Percentiles rank a stretch among this genome's conserved stretches.
Evolutionary conservation across 257 asterid species (phyloP).

Genomic region (Lantana camara): DNA sequence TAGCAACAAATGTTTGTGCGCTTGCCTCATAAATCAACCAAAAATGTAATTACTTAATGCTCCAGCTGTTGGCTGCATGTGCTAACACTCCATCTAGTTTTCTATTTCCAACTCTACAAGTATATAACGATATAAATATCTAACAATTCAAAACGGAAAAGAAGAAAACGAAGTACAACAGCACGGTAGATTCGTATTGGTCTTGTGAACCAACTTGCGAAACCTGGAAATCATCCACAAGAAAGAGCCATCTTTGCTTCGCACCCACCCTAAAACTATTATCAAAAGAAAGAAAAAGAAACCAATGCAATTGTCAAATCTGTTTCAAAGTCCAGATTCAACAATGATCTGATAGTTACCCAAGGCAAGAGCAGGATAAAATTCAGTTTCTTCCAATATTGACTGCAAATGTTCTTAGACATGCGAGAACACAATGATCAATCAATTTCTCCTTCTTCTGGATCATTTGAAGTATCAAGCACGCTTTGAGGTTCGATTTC

Average conservation of each 20-base stretch:
- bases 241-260: not conserved
- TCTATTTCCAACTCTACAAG: conserved; percentile 5
- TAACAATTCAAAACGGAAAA: not conserved
- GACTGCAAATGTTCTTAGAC: not conserved
- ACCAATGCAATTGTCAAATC: conserved; percentile 23
- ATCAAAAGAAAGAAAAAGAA: conserved; percentile 13
- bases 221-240: not conserved
- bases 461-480: conserved; percentile 41
- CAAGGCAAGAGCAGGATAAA: not conserved
- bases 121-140: not conserved
- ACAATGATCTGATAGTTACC: not conserved
- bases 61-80: not conserved
- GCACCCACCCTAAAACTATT: conserved; percentile 21
- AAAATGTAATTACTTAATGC: not conserved
- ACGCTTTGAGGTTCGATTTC: conserved; percentile 46
- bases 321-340: conserved; percentile 18
- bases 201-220: not conserved
- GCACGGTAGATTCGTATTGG: not conserved
- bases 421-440: no score
- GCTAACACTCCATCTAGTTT: conserved; percentile 9
- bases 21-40: not conserved
- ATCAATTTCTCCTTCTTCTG: conserved; percentile 54
- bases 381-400: no score
- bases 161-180: not conserved
- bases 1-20: not conserved